Base-by-base conservation (phyloP, 2,329 filamentous ascomycete species). In the Fulvia fulva region DNA sequence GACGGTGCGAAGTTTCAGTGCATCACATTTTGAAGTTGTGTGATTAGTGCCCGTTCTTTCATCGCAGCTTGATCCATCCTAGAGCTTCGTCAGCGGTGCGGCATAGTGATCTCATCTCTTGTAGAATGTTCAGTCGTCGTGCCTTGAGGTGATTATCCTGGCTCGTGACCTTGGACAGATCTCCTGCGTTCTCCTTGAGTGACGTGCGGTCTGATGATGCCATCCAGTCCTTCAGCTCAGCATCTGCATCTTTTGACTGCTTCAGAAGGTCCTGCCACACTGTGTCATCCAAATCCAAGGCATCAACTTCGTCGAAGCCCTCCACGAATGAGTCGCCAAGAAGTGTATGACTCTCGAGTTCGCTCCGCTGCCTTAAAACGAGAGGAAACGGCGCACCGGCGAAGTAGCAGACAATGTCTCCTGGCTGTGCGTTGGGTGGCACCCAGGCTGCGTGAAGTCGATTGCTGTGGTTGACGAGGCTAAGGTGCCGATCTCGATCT, bases 331-430 rank as follows among this genome's bases (percentile, higher is more conserved):
- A 47, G 25, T 59, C 57, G 11, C 57, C 57, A 19, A 59, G 26
- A 7, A 59, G 32, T 26, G 23, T 37, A 26, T 47, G 23, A 8
- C 19, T 7, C 11, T 47, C 2, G 30, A 16, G 23, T 14, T 47
- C 28, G 9, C 12, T 21, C 8, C 23, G 9, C 7, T 16, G 7
- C 5, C 57, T 32, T 7, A 56, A 14, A 19, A 52, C 14, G 47
- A 59, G 55, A 3, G 57, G 57, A 49, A 51, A 59, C 23, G 52
- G 57, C 14, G 53, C 46, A 19, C 52, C 52, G 19, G 22, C 23
- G 19, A 59, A 49, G 5, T 53, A 37, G 41, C 52, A 59, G 19
- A 59, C 3, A 5, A 46, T 19, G 41, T 59, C 57, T 32, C 34
- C 52, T 21, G 37, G 12, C 22, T 52, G 28, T 25, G 57, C 52